Evolutionary conservation across 257 asterid species (phyloP), one percentile per base, ranked within the genome.

Genomic region (Solanum stenotomum): DNA sequence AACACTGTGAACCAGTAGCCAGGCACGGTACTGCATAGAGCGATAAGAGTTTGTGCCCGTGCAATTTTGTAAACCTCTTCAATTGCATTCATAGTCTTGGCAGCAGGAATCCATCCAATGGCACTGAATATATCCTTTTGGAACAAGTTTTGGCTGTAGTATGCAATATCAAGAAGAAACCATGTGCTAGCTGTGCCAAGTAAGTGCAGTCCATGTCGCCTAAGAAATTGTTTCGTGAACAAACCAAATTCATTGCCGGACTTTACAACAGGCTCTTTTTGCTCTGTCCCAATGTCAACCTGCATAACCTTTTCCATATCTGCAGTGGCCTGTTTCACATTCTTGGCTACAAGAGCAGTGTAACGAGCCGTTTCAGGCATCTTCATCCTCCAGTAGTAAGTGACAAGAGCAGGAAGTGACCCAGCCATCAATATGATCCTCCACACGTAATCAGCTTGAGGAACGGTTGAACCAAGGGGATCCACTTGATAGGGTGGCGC

Each of bases 101-200:
- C 95, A 0, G 94, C 61, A 6, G 96, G 96, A 33, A 94, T 94
- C 96, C 96, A 94, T 5, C 96, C 96, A 15, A 94, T 67, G 2
- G 95, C 95, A 52, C 87, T 91, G 87, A 94, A 94, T 10, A 94
- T 93, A 59, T 94, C 96, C 78, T 94, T 94, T 70, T 94, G 96
- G 90, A 94, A 94, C 34, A 93, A 87, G 56, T 94, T 94, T 78
- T 94, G 96, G 79, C 94, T 93, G 91, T 94, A 94, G 77, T 88
- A 94, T 1, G 95, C 95, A 35, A 94, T 94, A 85, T 94, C 96
- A 8, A 94, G 94, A 71, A 94, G 85, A 85, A 94, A 93, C 95
- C 96, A 94, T 3, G 95, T 93, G 65, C 87, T 89, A 0, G 93
- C 88, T 1, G 96, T 94, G 27, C 96, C 96, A 0, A 94, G 93